Conservation (phyloP, 768 basidiomycete species). For the Clavulina sp. region DNA sequence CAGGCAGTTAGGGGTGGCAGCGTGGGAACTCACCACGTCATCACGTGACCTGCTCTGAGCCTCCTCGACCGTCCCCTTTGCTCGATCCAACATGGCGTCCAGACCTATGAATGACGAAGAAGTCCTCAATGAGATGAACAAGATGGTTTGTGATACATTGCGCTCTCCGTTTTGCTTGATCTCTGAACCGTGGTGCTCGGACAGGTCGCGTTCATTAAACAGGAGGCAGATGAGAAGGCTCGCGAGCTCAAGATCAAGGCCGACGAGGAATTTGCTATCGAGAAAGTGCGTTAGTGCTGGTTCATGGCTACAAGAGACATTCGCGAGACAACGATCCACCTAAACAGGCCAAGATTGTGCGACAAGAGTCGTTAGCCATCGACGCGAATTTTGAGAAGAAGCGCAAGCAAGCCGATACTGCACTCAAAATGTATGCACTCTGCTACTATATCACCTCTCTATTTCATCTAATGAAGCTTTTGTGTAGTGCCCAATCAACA, state of each 20-base stretch:
- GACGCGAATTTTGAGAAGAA: constrained; percentile 94
- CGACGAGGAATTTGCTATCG: constrained; percentile 97
- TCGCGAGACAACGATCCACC: background rate
- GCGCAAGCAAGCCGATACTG: constrained; percentile 78
- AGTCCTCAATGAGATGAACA: constrained; percentile 92
- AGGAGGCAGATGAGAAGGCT: constrained; percentile 94
- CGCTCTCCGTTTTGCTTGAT: background rate
- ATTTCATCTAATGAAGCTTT: constrained; percentile 2
- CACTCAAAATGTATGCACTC: constrained; percentile 80
- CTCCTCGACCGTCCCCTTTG: too few species aligned
- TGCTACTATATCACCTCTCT: background rate
- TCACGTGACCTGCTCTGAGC: too few species aligned
- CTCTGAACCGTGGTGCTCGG: background rate
- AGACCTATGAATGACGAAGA: constrained; percentile 86
- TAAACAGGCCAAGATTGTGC: constrained; percentile 81
- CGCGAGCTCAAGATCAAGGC: constrained; percentile 95
- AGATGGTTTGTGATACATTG: constrained; percentile 54
- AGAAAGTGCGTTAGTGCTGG: constrained; percentile 43
- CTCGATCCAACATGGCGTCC: constrained; percentile 34
- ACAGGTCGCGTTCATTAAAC: constrained; percentile 95
- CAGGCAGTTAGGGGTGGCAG: too few species aligned
- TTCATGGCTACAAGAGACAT: constrained; percentile 13
- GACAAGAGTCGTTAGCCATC: constrained; percentile 88
- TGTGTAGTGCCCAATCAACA: constrained; percentile 72
- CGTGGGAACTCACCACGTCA: too few species aligned